A percentile compares a stretch with the other conserved stretches of the same genome.
phyloP scores from a whole-genome alignment of 2,329 filamentous ascomycete species.

The Arthrinium phaeospermum region DNA sequence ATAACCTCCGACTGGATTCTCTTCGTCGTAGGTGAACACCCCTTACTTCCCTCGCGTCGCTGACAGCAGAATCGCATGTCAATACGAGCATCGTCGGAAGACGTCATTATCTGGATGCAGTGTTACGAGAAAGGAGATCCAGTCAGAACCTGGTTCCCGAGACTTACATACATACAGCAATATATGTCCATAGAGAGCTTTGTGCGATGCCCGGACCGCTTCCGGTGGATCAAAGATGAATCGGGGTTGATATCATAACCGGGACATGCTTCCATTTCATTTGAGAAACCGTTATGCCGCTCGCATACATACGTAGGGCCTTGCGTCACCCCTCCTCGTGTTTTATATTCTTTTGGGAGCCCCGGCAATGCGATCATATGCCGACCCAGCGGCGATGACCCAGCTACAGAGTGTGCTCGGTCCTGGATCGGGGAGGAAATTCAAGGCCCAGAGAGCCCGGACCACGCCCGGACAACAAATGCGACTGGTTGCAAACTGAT shows the following conservation, averaged over 20 bases:
- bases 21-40: neutral
- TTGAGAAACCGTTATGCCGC: neutral
- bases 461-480: neutral
- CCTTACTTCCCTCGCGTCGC: neutral
- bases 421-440: neutral
- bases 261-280: neutral
- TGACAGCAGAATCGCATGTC: neutral
- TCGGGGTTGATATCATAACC: neutral
- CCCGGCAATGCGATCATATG: neutral
- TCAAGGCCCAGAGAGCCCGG: neutral
- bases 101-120: neutral
- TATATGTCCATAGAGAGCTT: neutral
- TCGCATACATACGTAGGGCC: neutral
- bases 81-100: neutral
- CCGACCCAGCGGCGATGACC: neutral
- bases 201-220: neutral
- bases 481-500: slow-evolving; percentile 9
- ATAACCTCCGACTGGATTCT: slow-evolving; percentile 11
- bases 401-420: neutral
- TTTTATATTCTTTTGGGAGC: neutral
- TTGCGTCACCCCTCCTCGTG: neutral
- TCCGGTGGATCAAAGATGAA: neutral
- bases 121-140: neutral
- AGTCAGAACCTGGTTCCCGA: neutral
- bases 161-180: neutral